Conservation (phyloP, 768 basidiomycete genomes). For the Podaxis rugospora region DNA sequence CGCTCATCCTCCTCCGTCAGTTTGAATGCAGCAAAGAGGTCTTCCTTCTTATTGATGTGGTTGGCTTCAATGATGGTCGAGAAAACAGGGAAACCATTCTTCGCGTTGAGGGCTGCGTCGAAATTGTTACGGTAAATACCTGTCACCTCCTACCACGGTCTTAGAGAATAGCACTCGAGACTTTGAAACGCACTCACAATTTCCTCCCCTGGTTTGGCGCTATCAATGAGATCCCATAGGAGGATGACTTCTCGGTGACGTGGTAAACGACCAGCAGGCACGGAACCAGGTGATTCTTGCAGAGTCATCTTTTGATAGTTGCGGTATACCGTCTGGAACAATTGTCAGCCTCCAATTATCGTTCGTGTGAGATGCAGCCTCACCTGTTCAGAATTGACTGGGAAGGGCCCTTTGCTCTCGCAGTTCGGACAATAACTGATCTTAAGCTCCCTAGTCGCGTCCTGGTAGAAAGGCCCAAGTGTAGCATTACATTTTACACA, state of each 20-base stretch:
- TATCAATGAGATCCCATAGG: constrained; percentile 97
- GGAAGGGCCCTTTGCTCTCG: constrained; percentile 92
- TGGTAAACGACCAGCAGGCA: constrained; percentile 95
- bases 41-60: constrained; percentile 98
- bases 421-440: constrained; percentile 94
- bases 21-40: constrained; percentile 96
- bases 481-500: constrained; percentile 93
- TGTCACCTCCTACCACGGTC: constrained; percentile 75
- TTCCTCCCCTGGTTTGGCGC: constrained; percentile 98
- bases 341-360: neutral
- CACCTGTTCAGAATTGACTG: constrained; percentile 95
- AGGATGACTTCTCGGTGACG: constrained; percentile 95
- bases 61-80: constrained; percentile 98
- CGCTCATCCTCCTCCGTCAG: constrained; percentile 96
- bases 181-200: constrained; percentile 51
- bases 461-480: constrained; percentile 97
- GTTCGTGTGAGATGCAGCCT: constrained; percentile 11
- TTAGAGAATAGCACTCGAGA: constrained; percentile 13
- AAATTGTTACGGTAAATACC: constrained; percentile 99
- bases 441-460: constrained; percentile 89
- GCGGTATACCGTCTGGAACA: constrained; percentile 83
- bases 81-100: constrained; percentile 99
- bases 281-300: constrained; percentile 96
- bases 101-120: constrained; percentile 94
- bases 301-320: constrained; percentile 99